These are phyloP conservation scores for Candida railenensis DNA, from an alignment of 805 yeast species.

Conservation along the genomic window DNA sequence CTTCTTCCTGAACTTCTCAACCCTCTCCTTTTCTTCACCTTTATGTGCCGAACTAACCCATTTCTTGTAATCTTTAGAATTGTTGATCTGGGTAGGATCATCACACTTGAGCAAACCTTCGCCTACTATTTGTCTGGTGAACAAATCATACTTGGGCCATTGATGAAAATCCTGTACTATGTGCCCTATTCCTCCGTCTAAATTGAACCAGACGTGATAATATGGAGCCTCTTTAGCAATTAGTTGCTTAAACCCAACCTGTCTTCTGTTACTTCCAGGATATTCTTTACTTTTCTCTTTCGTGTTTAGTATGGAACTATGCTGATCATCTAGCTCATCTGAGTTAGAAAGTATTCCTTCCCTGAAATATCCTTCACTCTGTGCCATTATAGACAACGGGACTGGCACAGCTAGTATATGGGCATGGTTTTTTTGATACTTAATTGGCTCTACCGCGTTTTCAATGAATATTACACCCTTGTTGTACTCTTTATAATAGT, in stretches of 20 bases:
- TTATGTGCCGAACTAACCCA: neutral
- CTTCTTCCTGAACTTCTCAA: slow-evolving; percentile 3
- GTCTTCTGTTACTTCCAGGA: slow-evolving; percentile 25
- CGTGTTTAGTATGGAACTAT: slow-evolving; percentile 37
- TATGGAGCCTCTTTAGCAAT: slow-evolving; percentile 50
- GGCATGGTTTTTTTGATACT: slow-evolving; percentile 31
- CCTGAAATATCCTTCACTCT: slow-evolving; percentile 41
- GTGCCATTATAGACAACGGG: slow-evolving; percentile 24
- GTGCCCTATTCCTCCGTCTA: slow-evolving; percentile 51
- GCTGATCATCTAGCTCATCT: neutral
- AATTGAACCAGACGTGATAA: slow-evolving; percentile 49
- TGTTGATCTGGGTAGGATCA: slow-evolving; percentile 3
- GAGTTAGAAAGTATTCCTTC: slow-evolving; percentile 34
- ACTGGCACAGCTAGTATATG: slow-evolving; percentile 45
- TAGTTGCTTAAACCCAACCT: slow-evolving; percentile 24
- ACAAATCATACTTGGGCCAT: slow-evolving; percentile 49
- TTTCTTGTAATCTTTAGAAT: slow-evolving; percentile 3
- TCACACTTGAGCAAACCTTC: slow-evolving; percentile 30
- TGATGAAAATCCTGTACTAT: slow-evolving; percentile 38
- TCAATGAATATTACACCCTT: slow-evolving; percentile 46
- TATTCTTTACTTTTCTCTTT: slow-evolving; percentile 34
- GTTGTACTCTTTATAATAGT: slow-evolving; percentile 34
- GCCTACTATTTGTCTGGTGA: slow-evolving; percentile 47
- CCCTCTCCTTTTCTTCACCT: slow-evolving; percentile 3
- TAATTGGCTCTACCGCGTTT: slow-evolving; percentile 23